Percentiles rank a stretch among this genome's conserved stretches.
Evolutionary conservation across 2,329 filamentous ascomycete genomes (phyloP).

Genomic region (Arthrobotrys iridis): DNA sequence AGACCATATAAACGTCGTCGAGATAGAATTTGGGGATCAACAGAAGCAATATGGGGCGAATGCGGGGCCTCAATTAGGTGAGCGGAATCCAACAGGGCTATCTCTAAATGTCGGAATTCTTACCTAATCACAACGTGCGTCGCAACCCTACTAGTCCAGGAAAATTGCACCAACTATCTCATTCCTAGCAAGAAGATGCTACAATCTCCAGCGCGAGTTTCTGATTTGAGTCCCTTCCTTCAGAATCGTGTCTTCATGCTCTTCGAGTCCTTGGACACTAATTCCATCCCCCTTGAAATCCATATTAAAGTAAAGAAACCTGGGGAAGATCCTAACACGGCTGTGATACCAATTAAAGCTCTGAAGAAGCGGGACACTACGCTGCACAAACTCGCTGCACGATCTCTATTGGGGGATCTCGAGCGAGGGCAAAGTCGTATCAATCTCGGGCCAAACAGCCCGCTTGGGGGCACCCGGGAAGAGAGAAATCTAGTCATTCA

Average conservation of each 20-base stretch:
- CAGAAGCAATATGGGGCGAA: not conserved
- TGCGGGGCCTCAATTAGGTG: not conserved
- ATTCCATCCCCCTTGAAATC: not conserved
- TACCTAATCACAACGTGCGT: not conserved
- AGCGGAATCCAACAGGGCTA: not conserved
- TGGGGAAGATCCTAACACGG: not conserved
- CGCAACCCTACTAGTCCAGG: not conserved
- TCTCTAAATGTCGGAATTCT: not conserved
- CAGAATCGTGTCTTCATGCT: slow-evolving; percentile 18
- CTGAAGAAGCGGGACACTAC: not conserved
- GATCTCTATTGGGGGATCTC: not conserved
- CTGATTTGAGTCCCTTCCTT: slow-evolving; percentile 7
- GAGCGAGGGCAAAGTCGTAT: slow-evolving; percentile 5
- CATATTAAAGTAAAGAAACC: not conserved
- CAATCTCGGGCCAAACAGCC: not conserved
- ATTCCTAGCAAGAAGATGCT: not conserved
- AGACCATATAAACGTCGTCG: not conserved
- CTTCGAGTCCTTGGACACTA: slow-evolving; percentile 11
- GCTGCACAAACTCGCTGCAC: slow-evolving; percentile 9
- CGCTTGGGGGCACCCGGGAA: not conserved
- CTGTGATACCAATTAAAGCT: not conserved
- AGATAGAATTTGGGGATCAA: not conserved
- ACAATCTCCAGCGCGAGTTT: not conserved
- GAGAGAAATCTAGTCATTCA: not conserved
- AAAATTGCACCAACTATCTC: not conserved